These are phyloP conservation scores for Nicotiana benthamiana DNA, from an alignment of 257 asterid species.

Conservation along the genomic window DNA sequence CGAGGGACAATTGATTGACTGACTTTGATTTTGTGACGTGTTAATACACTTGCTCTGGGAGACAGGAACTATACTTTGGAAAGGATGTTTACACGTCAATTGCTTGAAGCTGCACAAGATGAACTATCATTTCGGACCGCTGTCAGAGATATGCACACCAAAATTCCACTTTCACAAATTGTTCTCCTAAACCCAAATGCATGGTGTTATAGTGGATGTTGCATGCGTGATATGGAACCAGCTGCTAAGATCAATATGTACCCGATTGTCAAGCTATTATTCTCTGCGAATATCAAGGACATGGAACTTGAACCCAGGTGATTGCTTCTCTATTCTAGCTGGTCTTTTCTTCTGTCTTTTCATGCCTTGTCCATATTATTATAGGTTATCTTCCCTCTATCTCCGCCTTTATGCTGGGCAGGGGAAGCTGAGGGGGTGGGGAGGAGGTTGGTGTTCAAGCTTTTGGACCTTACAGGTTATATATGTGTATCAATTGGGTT, in stretches of 20 bases:
- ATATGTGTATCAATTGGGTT: background rate
- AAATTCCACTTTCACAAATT: conserved; percentile 52
- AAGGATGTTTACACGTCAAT: conserved; percentile 64
- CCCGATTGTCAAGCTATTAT: conserved; percentile 59
- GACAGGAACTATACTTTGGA: conserved; percentile 63
- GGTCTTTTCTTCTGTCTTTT: conserved; percentile 1
- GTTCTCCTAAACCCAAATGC: conserved; percentile 76
- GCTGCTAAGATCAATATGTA: conserved; percentile 42
- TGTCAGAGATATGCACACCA: conserved; percentile 62
- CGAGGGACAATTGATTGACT: background rate
- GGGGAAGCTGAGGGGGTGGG: background rate
- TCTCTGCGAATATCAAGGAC: conserved; percentile 38
- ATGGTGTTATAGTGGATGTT: conserved; percentile 59
- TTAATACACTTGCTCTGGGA: conserved; percentile 4
- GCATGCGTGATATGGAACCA: conserved; percentile 32
- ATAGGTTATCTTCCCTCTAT: background rate
- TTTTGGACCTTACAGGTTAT: background rate
- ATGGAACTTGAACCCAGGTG: conserved; percentile 47
- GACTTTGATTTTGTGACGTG: background rate
- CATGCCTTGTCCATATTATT: background rate
- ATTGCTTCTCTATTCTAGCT: conserved; percentile 15
- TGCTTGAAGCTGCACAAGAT: conserved; percentile 78
- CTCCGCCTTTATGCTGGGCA: background rate
- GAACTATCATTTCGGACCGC: conserved; percentile 76
- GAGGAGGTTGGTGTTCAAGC: background rate